These are phyloP conservation scores for Colletotrichum musicola DNA, from an alignment of 2,329 filamentous ascomycete species.

Conservation along the genomic window DNA sequence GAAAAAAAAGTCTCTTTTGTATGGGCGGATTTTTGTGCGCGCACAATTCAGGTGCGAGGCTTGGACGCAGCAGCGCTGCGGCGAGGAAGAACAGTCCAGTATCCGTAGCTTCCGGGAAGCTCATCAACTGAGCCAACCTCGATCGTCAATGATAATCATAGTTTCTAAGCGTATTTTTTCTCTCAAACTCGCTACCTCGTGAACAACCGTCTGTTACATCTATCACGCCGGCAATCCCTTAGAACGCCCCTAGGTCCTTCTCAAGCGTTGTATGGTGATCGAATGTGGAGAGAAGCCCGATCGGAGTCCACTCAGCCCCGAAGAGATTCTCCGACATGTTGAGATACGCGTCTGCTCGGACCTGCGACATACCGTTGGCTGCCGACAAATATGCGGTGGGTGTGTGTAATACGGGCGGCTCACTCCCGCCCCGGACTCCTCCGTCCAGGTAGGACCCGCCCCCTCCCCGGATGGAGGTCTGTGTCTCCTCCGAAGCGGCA, in stretches of 20 bases:
- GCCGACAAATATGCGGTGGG: not conserved
- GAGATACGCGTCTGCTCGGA: constrained; percentile 49
- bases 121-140: not conserved
- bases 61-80: not conserved
- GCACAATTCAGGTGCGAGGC: not conserved
- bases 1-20: constrained; percentile 2
- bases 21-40: not conserved
- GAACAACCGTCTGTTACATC: not conserved
- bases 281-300: constrained; percentile 51
- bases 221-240: not conserved
- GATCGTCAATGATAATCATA: constrained; percentile 20
- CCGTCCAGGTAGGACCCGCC: too few relatives aligned
- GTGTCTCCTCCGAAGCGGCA: not conserved
- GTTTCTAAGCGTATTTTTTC: not conserved
- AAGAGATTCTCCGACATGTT: constrained; percentile 48
- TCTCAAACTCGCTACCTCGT: not conserved
- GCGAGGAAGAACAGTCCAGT: not conserved
- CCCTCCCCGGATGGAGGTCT: not conserved
- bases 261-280: constrained; percentile 49
- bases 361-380: constrained; percentile 38
- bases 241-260: constrained; percentile 46
- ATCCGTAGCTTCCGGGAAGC: not conserved
- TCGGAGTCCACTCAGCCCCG: constrained; percentile 46
- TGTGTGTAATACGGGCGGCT: not conserved
- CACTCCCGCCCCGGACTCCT: not conserved